Conservation (phyloP, 129 eudicot species). For the Flaveria robusta region DNA sequence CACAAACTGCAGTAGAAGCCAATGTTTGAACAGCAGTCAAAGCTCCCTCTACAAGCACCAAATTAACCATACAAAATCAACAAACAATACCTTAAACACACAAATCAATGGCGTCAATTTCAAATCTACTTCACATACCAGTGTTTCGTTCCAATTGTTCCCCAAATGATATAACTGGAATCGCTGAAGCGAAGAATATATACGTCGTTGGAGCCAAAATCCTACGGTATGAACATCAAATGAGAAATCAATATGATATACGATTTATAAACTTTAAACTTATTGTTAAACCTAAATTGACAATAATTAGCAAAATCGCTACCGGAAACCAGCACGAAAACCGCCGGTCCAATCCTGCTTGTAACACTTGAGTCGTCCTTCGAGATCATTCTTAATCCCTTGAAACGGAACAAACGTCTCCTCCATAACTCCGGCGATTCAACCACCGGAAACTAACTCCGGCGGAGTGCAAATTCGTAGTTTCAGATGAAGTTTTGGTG, state of each 20-base stretch:
- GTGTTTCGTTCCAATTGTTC: slow-evolving; percentile 88
- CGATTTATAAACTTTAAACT: neutral
- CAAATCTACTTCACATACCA: slow-evolving; percentile 38
- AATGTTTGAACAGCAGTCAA: slow-evolving; percentile 93
- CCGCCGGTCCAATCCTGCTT: slow-evolving; percentile 98
- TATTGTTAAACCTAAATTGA: neutral
- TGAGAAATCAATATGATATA: neutral
- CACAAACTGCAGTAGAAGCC: slow-evolving; percentile 93
- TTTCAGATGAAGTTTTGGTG: neutral
- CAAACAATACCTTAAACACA: neutral
- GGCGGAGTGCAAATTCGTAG: neutral
- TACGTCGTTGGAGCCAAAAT: slow-evolving; percentile 98
- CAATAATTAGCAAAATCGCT: neutral
- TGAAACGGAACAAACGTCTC: slow-evolving; percentile 93
- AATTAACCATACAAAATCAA: slow-evolving; percentile 3
- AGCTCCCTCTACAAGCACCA: slow-evolving; percentile 72
- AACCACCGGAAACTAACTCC: neutral
- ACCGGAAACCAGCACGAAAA: slow-evolving; percentile 90
- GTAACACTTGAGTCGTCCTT: slow-evolving; percentile 74
- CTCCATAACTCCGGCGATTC: slow-evolving; percentile 52
- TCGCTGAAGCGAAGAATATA: slow-evolving; percentile 93
- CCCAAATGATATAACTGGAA: slow-evolving; percentile 94
- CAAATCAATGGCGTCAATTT: neutral
- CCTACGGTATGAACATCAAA: slow-evolving; percentile 37
- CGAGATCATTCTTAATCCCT: slow-evolving; percentile 83